These are phyloP conservation scores for Calonectria pteridis DNA, from an alignment of 2,329 filamentous ascomycete species.

Conservation along the genomic window DNA sequence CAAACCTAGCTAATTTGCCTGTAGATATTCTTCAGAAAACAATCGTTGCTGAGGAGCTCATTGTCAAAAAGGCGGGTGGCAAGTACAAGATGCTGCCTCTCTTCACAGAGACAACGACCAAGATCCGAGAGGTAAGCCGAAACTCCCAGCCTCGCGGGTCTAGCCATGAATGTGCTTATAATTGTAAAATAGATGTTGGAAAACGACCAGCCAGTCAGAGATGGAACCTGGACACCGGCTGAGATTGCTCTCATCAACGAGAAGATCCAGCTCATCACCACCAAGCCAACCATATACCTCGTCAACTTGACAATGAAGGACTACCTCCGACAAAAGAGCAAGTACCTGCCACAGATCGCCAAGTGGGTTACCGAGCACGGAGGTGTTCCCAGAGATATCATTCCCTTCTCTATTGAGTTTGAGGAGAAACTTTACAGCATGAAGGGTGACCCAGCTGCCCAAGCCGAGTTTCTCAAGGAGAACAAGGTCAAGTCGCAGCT, in stretches of 20 bases:
- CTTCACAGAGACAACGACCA: constrained; percentile 57
- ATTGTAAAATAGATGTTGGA: constrained; percentile 49
- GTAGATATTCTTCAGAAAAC: constrained; percentile 55
- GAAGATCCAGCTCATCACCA: constrained; percentile 60
- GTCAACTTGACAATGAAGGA: constrained; percentile 62
- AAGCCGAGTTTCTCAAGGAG: constrained; percentile 53
- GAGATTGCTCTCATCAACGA: constrained; percentile 61
- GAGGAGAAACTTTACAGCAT: constrained; percentile 57
- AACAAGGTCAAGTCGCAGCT: constrained; percentile 57
- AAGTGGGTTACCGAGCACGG: constrained; percentile 61
- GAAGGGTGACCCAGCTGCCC: constrained; percentile 51
- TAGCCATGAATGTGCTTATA: constrained; percentile 23
- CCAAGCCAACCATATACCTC: constrained; percentile 59
- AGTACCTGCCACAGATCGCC: constrained; percentile 58
- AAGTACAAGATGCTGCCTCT: constrained; percentile 61
- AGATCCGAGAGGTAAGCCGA: constrained; percentile 50
- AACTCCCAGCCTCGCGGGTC: not conserved
- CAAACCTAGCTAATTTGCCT: not conserved
- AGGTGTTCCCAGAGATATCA: constrained; percentile 54
- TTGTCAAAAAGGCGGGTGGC: constrained; percentile 57
- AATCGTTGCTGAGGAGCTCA: constrained; percentile 54
- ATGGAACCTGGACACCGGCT: constrained; percentile 57
- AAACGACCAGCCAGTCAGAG: constrained; percentile 55
- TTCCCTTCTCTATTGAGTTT: constrained; percentile 60
- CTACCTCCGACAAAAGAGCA: constrained; percentile 60